Conservation (phyloP, 1,139 yeast genomes). For the Sugiyamaella paludigena region DNA sequence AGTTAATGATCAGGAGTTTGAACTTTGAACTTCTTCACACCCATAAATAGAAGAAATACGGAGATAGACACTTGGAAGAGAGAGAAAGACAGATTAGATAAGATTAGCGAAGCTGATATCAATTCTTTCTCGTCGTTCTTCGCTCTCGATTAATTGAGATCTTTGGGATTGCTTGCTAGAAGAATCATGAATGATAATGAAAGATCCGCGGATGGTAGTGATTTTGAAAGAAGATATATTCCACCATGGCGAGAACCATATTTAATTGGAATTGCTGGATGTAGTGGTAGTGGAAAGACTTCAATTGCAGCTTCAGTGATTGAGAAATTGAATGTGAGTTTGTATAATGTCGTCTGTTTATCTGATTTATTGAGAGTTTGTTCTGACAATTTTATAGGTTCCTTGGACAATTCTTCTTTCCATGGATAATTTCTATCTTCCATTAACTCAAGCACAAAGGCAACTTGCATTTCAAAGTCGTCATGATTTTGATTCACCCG, state of each 20-base stretch:
- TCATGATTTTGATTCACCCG: conserved; percentile 85
- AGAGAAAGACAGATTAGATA: too few relatives aligned
- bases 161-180: too few relatives aligned
- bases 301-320: conserved; percentile 85
- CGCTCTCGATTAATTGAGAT: too few relatives aligned
- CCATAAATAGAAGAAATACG: too few relatives aligned
- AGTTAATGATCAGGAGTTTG: too few relatives aligned
- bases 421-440: conserved; percentile 86
- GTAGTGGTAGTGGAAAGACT: conserved; percentile 94
- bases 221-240: conserved; percentile 26
- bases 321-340: conserved; percentile 51
- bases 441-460: conserved; percentile 61
- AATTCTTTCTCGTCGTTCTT: too few relatives aligned
- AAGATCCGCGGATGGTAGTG: background rate
- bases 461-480: conserved; percentile 60
- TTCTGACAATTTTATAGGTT: conserved; percentile 47
- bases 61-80: too few relatives aligned
- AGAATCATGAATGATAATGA: too few relatives aligned
- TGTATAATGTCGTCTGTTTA: conserved; percentile 1
- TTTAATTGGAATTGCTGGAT: conserved; percentile 91
- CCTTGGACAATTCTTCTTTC: conserved; percentile 96
- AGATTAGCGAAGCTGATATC: too few relatives aligned
- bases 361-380: too few relatives aligned
- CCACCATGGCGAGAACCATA: conserved; percentile 98
- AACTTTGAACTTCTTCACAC: too few relatives aligned